Percentiles rank a stretch among this genome's conserved stretches.
These are phyloP conservation scores for Vitis hybrid DNA, from an alignment of 177 flowering plant species.

Conservation along the genomic window DNA sequence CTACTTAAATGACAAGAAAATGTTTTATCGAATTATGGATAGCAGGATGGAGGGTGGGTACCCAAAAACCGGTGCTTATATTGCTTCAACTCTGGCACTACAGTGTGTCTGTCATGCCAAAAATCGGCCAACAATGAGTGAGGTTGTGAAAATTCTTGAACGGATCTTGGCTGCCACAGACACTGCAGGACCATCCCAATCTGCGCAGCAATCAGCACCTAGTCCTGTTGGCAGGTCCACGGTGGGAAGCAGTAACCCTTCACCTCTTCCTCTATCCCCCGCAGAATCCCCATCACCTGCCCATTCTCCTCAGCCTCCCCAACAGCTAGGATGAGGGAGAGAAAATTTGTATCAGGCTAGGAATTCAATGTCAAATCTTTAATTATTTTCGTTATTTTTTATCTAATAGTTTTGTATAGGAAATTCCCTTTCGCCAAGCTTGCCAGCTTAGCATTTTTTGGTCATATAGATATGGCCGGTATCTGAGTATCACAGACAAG, in stretches of 20 bases:
- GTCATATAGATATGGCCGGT: too few relatives aligned
- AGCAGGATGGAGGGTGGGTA: conserved; percentile 45
- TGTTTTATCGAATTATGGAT: conserved; percentile 44
- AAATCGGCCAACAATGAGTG: conserved; percentile 41
- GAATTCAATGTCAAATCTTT: not conserved
- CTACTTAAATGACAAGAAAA: conserved; percentile 33
- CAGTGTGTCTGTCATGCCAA: conserved; percentile 38
- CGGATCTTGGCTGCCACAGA: conserved; percentile 19
- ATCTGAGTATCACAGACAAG: too few relatives aligned
- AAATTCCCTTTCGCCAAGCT: not conserved
- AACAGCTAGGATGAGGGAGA: not conserved
- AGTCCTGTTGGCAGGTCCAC: not conserved
- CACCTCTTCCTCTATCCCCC: too few relatives aligned
- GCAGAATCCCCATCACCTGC: too few relatives aligned
- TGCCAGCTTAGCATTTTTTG: not conserved
- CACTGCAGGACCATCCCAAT: not conserved
- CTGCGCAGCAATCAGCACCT: not conserved
- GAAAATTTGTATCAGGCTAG: not conserved
- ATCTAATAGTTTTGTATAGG: not conserved
- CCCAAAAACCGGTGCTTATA: conserved; percentile 33
- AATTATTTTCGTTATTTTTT: not conserved
- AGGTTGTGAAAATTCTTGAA: conserved; percentile 33
- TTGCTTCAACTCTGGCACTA: conserved; percentile 33
- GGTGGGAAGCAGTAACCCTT: too few relatives aligned
- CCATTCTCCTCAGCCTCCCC: too few relatives aligned